Evolutionary conservation across 2,329 filamentous ascomycete species (phyloP), one percentile per base, ranked within the genome.

Genomic region (Arthrobotrys musiformis): DNA sequence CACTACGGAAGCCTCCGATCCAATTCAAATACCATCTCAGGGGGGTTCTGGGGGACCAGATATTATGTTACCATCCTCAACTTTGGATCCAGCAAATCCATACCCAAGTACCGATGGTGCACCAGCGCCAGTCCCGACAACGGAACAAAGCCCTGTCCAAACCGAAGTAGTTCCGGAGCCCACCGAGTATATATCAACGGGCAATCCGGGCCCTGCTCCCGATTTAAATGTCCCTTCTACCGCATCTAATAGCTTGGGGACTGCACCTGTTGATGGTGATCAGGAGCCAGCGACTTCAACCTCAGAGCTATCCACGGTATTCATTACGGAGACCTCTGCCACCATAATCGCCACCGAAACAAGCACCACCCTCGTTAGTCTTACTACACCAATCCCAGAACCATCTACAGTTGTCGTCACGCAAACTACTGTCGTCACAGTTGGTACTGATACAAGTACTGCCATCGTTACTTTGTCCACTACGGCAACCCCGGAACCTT

Each of bases 11-110:
- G 37, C 8, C 40, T 5, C 13, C 22, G 8, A n/a, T 17, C 22
- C 48, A 15, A 61, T 42, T 4, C 35, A 52, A 19, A n/a, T 37
- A 5, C 70, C 63, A 24, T 56, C 63, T 26, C 30, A 54, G 37
- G 52, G 54, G 19, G 50, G 24, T 1, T 50, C 69, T 26, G 64
- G 72, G 26, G 60, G 61, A 5, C 73, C 73, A 22, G 66, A 77
- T 60, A 22, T 77, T 1, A 13, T 77, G 11, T 35, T 77, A 15
- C 73, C 73, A 26, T 77, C 73, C 24, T 77, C 73, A 19, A 56
- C 61, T 7, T 52, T 52, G 22, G 40, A 77, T 11, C 26, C 35
- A 4, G 54, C 52, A 35, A 19, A 60, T 9, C 66, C 72, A 50
- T 13, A 63, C 17, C 64, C 72, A n/a, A 63, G 35, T 35, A n/a